phyloP scores from a whole-genome alignment of 176 grass and related monocot species.

The Triticum dicoccoides region DNA sequence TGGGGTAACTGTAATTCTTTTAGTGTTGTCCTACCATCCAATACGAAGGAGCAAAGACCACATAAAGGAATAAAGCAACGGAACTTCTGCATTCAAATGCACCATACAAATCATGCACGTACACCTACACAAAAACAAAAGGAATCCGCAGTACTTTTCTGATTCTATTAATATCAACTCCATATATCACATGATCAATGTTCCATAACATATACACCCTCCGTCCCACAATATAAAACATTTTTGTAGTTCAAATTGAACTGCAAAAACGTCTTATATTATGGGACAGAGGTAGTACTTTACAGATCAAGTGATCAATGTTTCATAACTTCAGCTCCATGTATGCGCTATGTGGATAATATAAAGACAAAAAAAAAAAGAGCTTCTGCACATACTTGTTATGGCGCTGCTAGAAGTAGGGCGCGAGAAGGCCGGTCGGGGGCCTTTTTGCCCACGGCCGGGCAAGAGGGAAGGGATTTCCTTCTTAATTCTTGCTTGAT shows the following conservation, averaged over 20 bases:
- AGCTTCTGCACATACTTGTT: not conserved
- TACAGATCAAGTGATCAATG: not conserved
- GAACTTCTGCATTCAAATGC: not conserved
- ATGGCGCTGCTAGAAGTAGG: too few species aligned
- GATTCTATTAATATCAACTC: not conserved
- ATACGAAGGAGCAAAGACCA: not conserved
- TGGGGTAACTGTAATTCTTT: not conserved
- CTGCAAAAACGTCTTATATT: too few species aligned
- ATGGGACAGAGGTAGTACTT: too few species aligned
- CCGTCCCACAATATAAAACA: too few species aligned
- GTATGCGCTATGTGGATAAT: not conserved
- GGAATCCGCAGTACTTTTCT: not conserved
- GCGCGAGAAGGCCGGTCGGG: too few species aligned
- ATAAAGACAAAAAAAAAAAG: not conserved
- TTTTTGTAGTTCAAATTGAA: too few species aligned
- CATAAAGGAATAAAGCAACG: not conserved
- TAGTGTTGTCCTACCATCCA: not conserved
- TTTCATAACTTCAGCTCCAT: not conserved
- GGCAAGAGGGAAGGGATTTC: too few species aligned
- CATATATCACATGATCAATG: not conserved
- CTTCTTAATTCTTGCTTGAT: too few species aligned
- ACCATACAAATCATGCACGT: not conserved
- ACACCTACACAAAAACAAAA: not conserved
- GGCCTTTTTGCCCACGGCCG: too few species aligned
- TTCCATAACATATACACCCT: not conserved